A percentile compares a stretch with the other conserved stretches of the same genome.
These are phyloP conservation scores for Tetrahymena borealis DNA, from an alignment of 73 alveolate genomes.

Conservation along the genomic window DNA sequence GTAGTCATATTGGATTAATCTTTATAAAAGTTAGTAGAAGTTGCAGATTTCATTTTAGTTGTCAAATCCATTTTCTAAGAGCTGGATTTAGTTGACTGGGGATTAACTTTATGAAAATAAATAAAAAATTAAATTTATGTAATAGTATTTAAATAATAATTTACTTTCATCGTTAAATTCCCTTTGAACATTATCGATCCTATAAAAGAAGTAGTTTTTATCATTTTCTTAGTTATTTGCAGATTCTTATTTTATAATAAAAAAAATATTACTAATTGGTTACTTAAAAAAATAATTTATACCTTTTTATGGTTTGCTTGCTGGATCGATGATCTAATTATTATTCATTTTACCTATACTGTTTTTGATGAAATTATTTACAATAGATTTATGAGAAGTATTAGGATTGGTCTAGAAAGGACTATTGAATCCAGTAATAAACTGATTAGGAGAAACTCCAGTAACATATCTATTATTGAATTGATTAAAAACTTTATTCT, in stretches of 20 bases:
- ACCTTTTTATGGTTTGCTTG: background rate
- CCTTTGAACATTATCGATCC: background rate
- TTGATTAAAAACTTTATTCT: background rate
- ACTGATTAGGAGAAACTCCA: background rate
- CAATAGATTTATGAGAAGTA: background rate
- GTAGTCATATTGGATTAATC: background rate
- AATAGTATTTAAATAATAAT: background rate
- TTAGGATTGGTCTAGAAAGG: background rate
- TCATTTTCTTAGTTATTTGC: background rate
- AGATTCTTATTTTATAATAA: background rate
- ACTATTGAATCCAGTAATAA: background rate
- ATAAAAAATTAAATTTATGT: background rate
- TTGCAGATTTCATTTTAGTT: background rate
- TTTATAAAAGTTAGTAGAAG: background rate
- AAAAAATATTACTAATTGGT: background rate
- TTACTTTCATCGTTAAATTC: background rate
- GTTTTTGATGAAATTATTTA: background rate
- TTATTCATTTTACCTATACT: background rate
- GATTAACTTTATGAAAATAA: background rate
- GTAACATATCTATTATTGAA: background rate
- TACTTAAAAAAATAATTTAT: background rate
- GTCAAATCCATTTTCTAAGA: background rate
- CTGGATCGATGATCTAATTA: background rate
- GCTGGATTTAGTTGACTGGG: background rate
- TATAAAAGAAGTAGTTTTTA: background rate